Base-by-base conservation (phyloP, 2,329 filamentous ascomycete species). In the Didymella pinodella region DNA sequence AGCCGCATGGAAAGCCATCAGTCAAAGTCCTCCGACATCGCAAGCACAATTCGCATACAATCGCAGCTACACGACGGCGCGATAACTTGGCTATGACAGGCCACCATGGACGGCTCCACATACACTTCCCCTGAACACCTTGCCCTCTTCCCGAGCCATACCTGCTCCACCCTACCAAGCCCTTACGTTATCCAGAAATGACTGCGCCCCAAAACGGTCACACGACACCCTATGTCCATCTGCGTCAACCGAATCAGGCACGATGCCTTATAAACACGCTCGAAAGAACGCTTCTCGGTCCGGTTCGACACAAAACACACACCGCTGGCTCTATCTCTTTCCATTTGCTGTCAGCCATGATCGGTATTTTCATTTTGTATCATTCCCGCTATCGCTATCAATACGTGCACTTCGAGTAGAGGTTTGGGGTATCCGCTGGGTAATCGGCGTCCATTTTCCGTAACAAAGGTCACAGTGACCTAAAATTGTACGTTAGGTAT, bases 1-100 rank as follows among this genome's bases (percentile, higher is more conserved):
- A 51, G 65, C 75, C 7, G 74, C 74, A 3, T 74, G 69, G 68
- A 75, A 73, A 54, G 62, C 71, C 20, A 63, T 75, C 59, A 70
- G 49, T 16, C 22, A 20, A 14, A 45, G 36, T 7, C 48, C 56
- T 47, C 41, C 46, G 43, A 57, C 60, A 31, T 48, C 54, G 25
- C 66, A 68, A 48, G 58, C 38, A 36, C 69, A 66, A 57, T 68
- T 68, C 43, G 54, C 58, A 43, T 65, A 70, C 46, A 43, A 48
- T 38, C 65, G 65, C 11, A 59, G 63, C 47, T 72, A 71, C 29
- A 59, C 63, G 3, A 59, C 62, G 28, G 61, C 66, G 46, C 64
- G 68, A 62, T 73, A 69, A 61, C 43, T 54, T 59, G 28, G 11
- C 11, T 22, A 16, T 7, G 4, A 20, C 40, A 34, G 25, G 51